Base-by-base conservation (phyloP, 108 stramenopile species). In the Ochromonas danica region DNA sequence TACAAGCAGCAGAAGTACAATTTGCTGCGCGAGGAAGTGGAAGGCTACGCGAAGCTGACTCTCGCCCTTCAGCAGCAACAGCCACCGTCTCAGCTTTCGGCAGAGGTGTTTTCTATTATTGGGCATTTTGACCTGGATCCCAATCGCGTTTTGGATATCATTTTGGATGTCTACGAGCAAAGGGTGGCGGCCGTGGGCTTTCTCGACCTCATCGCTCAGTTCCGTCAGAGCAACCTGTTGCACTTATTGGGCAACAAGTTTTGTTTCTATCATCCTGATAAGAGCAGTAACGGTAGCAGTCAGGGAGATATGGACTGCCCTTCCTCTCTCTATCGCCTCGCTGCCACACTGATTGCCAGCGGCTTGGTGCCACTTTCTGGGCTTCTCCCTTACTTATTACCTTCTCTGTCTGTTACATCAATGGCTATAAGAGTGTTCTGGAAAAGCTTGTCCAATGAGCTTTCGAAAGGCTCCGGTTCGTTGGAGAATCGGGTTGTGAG, bases 71-170 rank as follows among this genome's bases (percentile, higher is more conserved):
- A 25, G 3, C 62, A 79, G 38, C 31, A 83, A 2, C 63, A 3
- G 28, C 6, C 72, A 10, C 78, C 61, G 6, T 31, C 57, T 38
- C 40, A 75, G 38, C 14, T 27, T 10, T 28, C 27, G 10, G 30
- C 63, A 6, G 63, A 36, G 43, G 45, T 89, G 70, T 81, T 74
- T 10, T 80, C 87, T 1, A 82, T 95, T 14, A 93, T 97, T 36
- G 97, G 95, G 17, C 87, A 89, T 57, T 98, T 97, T 81, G 93
- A 94, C 79, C 78, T 98, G 2, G 97, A 98, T 88, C 97, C 97
- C 42, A 95, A 95, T 87, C 89, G 96, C 40, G 91, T 90, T 0
- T 40, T 95, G 40, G 95, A 97, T 83, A 61, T 97, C 42, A 45
- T 86, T 0, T 78, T 96, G 40, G 93, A 96, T 71, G 88, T 87